Base-by-base conservation (phyloP, 2,329 filamentous ascomycete genomes). In the Pestalotiopsis sp. region DNA sequence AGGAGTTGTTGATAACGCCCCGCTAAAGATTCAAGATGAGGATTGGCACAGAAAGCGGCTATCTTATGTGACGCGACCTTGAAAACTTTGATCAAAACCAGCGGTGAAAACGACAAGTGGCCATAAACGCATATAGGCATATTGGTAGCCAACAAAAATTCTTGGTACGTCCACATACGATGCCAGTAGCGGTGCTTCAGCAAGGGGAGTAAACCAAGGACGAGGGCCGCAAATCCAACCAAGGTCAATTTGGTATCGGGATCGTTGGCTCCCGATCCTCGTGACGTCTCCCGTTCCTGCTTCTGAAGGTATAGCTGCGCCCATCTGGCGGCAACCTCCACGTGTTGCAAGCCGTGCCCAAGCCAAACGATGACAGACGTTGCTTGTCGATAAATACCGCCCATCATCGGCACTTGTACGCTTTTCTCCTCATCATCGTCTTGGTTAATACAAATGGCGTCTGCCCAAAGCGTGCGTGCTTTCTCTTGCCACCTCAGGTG, bases 391-490 rank as follows among this genome's bases (percentile, higher is more conserved):
- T 36, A 61, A 3, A 61, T 61, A 2, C 38, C 31, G 4, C 59
- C 11, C 70, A 74, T 72, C 38, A 62, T 67, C 13, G 67, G 63
- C 17, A 73, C 56, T 25, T 74, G 68, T 2, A 45, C 66, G 20
- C 64, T 68, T n/a, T 66, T 52, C 38, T 74, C 70, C 6, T 27
- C 58, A 11, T 52, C 31, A 38, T 70, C 68, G 6, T 14, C 66
- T 31, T 73, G 70, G 68, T 70, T 71, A 23, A 72, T 75, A 62
- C 73, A 75, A 59, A 74, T 39, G 45, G 67, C 72, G 63, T 73
- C 70, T 23, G 71, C 68, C 71, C 69, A 71, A 5, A 71, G 69
- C 39, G 41, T 68, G 39, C 71, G 58, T 23, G 73, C 67, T 2
- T 64, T 68, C 17, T 68, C 62, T 57, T 71, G 41, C 25, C 49